Percentiles rank a stretch among this genome's conserved stretches.
phyloP scores from a whole-genome alignment of 2,329 filamentous ascomycete genomes.

The Diplocarpon rosae region DNA sequence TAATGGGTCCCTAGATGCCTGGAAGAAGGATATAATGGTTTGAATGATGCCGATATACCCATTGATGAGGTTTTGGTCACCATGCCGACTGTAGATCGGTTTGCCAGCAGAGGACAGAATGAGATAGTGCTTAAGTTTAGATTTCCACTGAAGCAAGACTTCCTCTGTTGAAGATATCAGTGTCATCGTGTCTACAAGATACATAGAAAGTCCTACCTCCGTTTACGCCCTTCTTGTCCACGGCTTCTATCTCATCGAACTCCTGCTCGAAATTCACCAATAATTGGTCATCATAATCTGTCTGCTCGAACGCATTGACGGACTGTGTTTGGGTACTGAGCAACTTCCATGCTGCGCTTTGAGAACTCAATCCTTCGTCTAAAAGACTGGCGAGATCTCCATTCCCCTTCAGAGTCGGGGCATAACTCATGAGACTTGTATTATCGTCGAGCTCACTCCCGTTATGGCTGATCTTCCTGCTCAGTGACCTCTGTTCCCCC shows the following conservation, averaged over 20 bases:
- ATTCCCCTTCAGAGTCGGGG: constrained; percentile 38
- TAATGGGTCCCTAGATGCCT: constrained; percentile 66
- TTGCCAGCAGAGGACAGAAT: constrained; percentile 94
- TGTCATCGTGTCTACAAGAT: background rate
- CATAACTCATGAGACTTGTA: constrained; percentile 38
- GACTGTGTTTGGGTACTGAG: constrained; percentile 51
- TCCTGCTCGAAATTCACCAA: constrained; percentile 63
- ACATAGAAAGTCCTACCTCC: constrained; percentile 35
- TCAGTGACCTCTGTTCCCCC: constrained; percentile 19
- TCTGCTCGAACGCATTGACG: constrained; percentile 49
- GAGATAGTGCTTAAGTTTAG: constrained; percentile 93
- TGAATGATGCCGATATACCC: constrained; percentile 92
- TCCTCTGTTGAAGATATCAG: constrained; percentile 25
- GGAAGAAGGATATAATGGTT: constrained; percentile 95
- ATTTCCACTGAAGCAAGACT: constrained; percentile 64
- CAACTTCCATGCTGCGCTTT: constrained; percentile 58
- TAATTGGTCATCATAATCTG: constrained; percentile 37
- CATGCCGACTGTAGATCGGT: constrained; percentile 92
- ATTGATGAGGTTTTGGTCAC: constrained; percentile 80
- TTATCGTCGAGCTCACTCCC: constrained; percentile 40
- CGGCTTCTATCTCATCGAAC: constrained; percentile 63
- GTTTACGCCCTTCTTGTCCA: constrained; percentile 40
- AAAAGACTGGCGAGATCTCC: constrained; percentile 76
- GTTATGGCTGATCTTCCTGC: constrained; percentile 25
- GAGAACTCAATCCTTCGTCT: constrained; percentile 55